Percentiles rank a stretch among this genome's conserved stretches.
phyloP scores from a whole-genome alignment of 2,329 filamentous ascomycete genomes.

The Xylariaceae sp. region DNA sequence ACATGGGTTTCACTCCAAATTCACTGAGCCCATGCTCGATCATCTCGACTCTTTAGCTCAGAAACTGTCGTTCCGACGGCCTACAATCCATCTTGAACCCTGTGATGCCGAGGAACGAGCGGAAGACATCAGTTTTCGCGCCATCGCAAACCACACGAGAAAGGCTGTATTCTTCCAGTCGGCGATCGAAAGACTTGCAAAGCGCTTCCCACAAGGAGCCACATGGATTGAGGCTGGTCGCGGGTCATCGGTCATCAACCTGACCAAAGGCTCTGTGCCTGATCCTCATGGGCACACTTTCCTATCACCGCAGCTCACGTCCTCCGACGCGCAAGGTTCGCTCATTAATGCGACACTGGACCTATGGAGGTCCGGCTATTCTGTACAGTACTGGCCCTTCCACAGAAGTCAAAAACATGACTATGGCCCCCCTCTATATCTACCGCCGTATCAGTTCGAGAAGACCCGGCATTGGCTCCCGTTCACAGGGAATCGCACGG shows the following conservation, averaged over 20 bases:
- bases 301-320: constrained; percentile 6
- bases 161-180: constrained; percentile 12
- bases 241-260: constrained; percentile 6
- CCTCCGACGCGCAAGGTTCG: not conserved
- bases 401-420: constrained; percentile 22
- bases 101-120: constrained; percentile 6
- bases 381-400: constrained; percentile 30
- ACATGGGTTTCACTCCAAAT: constrained; percentile 11
- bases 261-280: constrained; percentile 2
- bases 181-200: constrained; percentile 12
- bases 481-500: too few relatives aligned
- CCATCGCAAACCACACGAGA: constrained; percentile 10
- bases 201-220: constrained; percentile 2
- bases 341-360: constrained; percentile 10
- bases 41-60: constrained; percentile 1
- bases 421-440: constrained; percentile 18
- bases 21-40: constrained; percentile 12
- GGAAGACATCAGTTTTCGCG: constrained; percentile 1
- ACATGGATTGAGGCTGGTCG: constrained; percentile 16
- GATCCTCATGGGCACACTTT: constrained; percentile 2
- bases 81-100: constrained; percentile 4
- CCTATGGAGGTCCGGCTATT: constrained; percentile 31
- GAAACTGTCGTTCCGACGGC: not conserved
- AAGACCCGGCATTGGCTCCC: constrained; percentile 31
- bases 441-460: constrained; percentile 38